Conservation (phyloP, 2,329 filamentous ascomycete species). For the Akanthomyces lecanii region DNA sequence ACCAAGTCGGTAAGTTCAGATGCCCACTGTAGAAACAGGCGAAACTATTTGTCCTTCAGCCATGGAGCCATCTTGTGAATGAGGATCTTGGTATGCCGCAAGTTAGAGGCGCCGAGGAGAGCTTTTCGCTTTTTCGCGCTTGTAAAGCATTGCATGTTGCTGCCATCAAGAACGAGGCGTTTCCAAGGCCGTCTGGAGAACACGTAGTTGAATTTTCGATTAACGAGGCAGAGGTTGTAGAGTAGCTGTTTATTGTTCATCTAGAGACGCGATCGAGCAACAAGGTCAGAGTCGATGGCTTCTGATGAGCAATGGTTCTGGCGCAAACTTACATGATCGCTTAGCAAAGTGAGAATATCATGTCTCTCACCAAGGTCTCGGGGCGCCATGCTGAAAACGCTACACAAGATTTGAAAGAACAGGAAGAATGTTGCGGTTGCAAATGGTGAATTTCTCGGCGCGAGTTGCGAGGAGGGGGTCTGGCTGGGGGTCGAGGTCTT, state of each 20-base stretch:
- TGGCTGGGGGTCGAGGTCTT: too few relatives aligned
- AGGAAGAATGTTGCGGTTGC: background rate
- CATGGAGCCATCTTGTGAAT: background rate
- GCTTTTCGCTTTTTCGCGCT: background rate
- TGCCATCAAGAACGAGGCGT: background rate
- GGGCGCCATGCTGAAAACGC: background rate
- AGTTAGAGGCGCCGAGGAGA: background rate
- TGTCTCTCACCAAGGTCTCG: background rate
- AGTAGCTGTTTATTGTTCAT: background rate
- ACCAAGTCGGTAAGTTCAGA: background rate
- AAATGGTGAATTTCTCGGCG: too few relatives aligned
- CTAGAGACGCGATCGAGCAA: background rate
- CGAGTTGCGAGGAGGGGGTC: too few relatives aligned
- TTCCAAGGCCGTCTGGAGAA: background rate
- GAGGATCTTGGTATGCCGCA: background rate
- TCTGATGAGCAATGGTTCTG: background rate
- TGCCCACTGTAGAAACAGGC: background rate
- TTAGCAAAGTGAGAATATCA: background rate
- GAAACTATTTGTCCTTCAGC: background rate
- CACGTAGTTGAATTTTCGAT: background rate
- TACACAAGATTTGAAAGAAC: background rate
- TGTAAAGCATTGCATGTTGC: background rate
- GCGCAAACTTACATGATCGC: background rate
- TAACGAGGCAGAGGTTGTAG: background rate
- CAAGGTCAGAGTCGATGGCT: background rate